phyloP scores from a whole-genome alignment of 768 basidiomycete species.

The Tylopilus sp. region DNA sequence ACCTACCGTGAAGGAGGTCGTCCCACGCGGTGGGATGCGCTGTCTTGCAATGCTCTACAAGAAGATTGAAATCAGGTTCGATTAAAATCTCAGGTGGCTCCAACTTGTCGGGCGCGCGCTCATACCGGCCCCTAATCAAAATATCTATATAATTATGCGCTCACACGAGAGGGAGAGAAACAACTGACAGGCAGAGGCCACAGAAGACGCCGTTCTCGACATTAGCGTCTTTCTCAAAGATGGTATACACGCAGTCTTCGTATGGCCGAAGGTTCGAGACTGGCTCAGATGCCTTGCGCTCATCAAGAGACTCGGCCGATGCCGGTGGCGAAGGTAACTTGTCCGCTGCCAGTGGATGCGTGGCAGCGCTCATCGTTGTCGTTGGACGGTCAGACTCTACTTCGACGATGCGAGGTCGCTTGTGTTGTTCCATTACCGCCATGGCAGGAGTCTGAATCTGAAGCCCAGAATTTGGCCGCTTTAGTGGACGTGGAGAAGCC shows the following conservation, averaged over 20 bases:
- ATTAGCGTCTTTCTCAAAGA: constrained; percentile 33
- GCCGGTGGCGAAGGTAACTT: not conserved
- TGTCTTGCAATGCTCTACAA: constrained; percentile 45
- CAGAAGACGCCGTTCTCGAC: constrained; percentile 36
- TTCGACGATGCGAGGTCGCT: constrained; percentile 20
- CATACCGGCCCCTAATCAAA: constrained; percentile 24
- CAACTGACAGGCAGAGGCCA: constrained; percentile 50
- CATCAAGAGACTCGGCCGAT: not conserved
- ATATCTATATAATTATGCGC: not conserved
- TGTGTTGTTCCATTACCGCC: constrained; percentile 12
- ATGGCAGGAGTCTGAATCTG: constrained; percentile 4
- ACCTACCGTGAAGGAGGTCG: constrained; percentile 27
- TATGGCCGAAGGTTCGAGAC: constrained; percentile 35
- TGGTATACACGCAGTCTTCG: constrained; percentile 38
- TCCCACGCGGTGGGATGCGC: constrained; percentile 52
- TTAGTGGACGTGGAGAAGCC: constrained; percentile 8
- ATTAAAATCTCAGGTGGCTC: constrained; percentile 30
- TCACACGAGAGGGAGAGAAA: not conserved
- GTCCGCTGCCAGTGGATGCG: not conserved
- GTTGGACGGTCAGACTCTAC: not conserved
- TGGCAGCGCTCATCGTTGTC: not conserved
- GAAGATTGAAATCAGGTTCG: constrained; percentile 35
- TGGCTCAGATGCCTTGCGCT: not conserved
- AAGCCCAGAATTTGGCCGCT: constrained; percentile 16
- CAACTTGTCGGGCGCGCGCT: constrained; percentile 19